Evolutionary conservation across 192 early-diverging fungal species (phyloP).

Genomic region (Funneliformis mosseae): DNA sequence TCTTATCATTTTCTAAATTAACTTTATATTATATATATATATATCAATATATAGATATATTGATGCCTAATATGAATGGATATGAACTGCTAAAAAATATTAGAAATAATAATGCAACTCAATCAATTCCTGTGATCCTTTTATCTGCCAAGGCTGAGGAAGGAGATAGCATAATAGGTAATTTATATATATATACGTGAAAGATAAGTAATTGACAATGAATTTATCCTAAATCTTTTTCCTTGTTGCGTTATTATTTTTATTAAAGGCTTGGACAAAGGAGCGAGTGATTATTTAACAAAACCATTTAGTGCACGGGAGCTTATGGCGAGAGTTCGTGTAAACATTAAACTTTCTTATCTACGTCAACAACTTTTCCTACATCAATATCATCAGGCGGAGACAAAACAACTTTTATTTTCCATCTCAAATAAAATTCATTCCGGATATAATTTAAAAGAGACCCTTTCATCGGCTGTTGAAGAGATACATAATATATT

Average conservation of each 20-base stretch:
- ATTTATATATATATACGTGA: neutral
- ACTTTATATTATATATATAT: neutral
- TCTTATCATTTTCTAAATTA: neutral
- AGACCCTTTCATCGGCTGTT: slow-evolving; percentile 39
- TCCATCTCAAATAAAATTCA: slow-evolving; percentile 42
- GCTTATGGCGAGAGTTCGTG: slow-evolving; percentile 56
- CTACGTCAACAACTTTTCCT: slow-evolving; percentile 46
- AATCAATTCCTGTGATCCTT: slow-evolving; percentile 59
- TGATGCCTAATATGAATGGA: slow-evolving; percentile 69
- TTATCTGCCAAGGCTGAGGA: slow-evolving; percentile 58
- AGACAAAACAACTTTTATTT: slow-evolving; percentile 46
- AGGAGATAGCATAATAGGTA: slow-evolving; percentile 50
- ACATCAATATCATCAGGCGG: slow-evolving; percentile 39
- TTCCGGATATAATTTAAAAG: slow-evolving; percentile 39
- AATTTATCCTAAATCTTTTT: neutral
- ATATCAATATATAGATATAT: slow-evolving; percentile 45
- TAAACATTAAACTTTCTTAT: slow-evolving; percentile 52
- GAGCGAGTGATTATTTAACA: slow-evolving; percentile 63
- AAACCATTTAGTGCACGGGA: slow-evolving; percentile 54
- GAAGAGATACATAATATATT: slow-evolving; percentile 44
- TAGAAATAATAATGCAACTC: slow-evolving; percentile 38
- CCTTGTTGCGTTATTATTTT: neutral
- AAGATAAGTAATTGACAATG: too few species aligned
- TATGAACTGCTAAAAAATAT: slow-evolving; percentile 50
- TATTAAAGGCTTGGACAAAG: slow-evolving; percentile 44